Percentiles rank a stretch among this genome's conserved stretches.
phyloP scores from a whole-genome alignment of 108 stramenopile genomes.

The Nannochloropsis gaditana region DNA sequence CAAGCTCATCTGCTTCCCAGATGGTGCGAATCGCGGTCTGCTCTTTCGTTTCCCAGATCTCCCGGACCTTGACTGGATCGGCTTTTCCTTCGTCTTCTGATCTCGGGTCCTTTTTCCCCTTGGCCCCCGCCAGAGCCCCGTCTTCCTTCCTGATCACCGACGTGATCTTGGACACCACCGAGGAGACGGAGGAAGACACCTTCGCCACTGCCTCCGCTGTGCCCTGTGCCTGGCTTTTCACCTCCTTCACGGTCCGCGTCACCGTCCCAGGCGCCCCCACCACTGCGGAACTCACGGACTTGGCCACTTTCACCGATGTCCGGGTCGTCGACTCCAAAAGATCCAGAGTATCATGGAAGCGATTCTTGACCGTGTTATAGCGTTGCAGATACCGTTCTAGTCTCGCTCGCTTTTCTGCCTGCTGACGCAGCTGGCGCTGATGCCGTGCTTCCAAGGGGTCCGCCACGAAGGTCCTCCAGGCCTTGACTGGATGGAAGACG shows the following conservation, averaged over 20 bases:
- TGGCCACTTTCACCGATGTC: neutral
- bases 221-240: neutral
- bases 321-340: neutral
- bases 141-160: neutral
- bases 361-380: neutral
- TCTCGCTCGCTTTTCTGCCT: constrained; percentile 3
- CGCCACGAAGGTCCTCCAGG: neutral
- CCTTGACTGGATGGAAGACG: neutral
- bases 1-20: neutral
- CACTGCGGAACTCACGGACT: neutral
- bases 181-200: neutral
- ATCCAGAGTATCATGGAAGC: neutral
- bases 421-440: neutral
- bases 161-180: neutral
- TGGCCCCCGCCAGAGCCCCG: neutral
- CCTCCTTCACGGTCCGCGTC: neutral
- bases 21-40: neutral
- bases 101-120: neutral
- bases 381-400: neutral
- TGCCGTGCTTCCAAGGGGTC: neutral
- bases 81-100: neutral
- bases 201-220: constrained; percentile 3
- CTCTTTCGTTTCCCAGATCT: constrained; percentile 8
- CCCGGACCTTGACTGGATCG: neutral
- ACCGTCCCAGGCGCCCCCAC: neutral